phyloP scores from a whole-genome alignment of 164 flowering plant species.

The Tetracentron sinense region DNA sequence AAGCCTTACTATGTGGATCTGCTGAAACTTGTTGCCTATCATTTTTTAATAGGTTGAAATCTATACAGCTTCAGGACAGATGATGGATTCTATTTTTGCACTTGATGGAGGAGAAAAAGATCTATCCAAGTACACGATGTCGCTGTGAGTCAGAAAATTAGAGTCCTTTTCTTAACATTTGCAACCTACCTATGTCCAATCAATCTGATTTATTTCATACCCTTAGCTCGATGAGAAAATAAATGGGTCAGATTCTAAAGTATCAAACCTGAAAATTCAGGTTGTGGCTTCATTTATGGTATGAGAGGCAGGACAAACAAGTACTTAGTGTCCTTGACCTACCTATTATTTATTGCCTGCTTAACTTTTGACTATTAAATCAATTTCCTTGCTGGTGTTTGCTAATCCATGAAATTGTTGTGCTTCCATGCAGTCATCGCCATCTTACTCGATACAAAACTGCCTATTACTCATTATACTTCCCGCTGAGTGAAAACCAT shows the following conservation, averaged over 20 bases:
- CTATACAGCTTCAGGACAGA: constrained; percentile 91
- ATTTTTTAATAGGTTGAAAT: constrained; percentile 70
- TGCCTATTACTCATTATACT: constrained; percentile 93
- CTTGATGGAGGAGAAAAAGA: constrained; percentile 90
- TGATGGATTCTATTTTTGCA: constrained; percentile 93
- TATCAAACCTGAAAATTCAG: too few relatives aligned
- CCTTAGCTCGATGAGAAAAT: too few relatives aligned
- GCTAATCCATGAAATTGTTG: constrained; percentile 15
- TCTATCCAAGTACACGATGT: constrained; percentile 66
- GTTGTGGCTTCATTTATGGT: too few relatives aligned
- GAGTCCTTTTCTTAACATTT: too few relatives aligned
- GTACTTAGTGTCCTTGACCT: too few relatives aligned
- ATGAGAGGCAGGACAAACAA: too few relatives aligned
- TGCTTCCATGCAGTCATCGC: constrained; percentile 60
- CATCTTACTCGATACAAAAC: constrained; percentile 97
- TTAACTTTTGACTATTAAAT: too few relatives aligned
- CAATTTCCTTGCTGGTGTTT: not conserved
- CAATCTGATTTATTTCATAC: too few relatives aligned
- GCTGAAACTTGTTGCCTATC: constrained; percentile 54
- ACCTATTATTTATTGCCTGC: too few relatives aligned
- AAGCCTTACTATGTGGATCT: constrained; percentile 89
- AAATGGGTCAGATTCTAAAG: too few relatives aligned
- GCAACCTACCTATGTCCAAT: too few relatives aligned
- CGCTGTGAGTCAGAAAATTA: constrained; percentile 55
- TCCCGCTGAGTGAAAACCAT: constrained; percentile 78